Conservation (phyloP, 2,329 filamentous ascomycete genomes). For the Clonostachys rhizophaga region DNA sequence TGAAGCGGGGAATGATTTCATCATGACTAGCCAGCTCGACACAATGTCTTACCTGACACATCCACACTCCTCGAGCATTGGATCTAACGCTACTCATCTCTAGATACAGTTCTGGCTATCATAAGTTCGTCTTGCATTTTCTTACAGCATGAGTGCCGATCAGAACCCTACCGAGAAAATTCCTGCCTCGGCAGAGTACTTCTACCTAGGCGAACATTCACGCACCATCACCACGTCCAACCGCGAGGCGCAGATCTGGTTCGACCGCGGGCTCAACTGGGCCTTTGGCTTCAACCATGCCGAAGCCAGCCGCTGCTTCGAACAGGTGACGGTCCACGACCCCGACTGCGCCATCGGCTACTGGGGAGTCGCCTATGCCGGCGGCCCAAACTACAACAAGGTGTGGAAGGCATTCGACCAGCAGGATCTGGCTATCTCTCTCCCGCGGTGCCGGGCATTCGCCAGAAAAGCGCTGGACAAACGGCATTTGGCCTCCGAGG, state of each 20-base stretch:
- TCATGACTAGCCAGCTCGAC: too few relatives aligned
- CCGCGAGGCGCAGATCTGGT: constrained; percentile 45
- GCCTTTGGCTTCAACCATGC: constrained; percentile 58
- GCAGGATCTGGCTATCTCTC: constrained; percentile 5
- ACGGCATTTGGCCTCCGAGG: not conserved
- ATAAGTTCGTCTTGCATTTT: too few relatives aligned
- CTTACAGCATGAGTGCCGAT: too few relatives aligned
- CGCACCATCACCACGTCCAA: constrained; percentile 35
- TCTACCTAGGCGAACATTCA: constrained; percentile 40
- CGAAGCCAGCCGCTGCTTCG: constrained; percentile 46
- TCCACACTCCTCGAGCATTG: too few relatives aligned
- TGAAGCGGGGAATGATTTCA: too few relatives aligned
- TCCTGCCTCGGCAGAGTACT: constrained; percentile 2
- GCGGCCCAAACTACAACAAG: constrained; percentile 47
- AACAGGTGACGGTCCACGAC: constrained; percentile 36
- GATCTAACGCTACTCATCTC: too few relatives aligned
- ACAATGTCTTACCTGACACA: too few relatives aligned
- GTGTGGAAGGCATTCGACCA: constrained; percentile 12
- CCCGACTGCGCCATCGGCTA: constrained; percentile 38
- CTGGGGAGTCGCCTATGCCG: constrained; percentile 49
- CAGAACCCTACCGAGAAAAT: too few relatives aligned
- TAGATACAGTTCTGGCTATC: too few relatives aligned
- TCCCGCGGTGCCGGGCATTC: constrained; percentile 1
- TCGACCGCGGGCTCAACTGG: constrained; percentile 53
- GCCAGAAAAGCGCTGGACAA: constrained; percentile 5